Evolutionary conservation across 257 asterid species (phyloP), one percentile per base, ranked within the genome.

Genomic region (Coffea canephora): DNA sequence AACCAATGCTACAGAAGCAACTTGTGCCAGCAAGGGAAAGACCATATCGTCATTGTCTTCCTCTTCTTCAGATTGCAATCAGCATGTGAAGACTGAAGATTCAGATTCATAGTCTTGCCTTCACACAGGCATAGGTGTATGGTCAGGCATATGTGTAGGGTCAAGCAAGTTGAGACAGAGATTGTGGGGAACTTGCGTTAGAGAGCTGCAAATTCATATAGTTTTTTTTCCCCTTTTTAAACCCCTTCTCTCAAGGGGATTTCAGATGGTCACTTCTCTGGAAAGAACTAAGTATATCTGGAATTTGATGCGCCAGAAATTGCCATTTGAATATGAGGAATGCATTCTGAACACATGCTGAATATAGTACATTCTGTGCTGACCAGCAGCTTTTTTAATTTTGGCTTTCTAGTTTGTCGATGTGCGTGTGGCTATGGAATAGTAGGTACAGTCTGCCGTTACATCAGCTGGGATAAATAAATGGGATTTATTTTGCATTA

Each of bases 11-110:
- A 82, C 87, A 61, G 76, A 74, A 54, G 88, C 73, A 70, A 72
- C 85, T 70, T 84, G 89, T 72, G 91, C 85, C 83, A 19, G 78
- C 76, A 89, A 89, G 84, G 94, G 92, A 75, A 93, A 93, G 88
- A 70, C 86, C 14, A 86, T 84, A 66, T 68, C 85, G 0, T 75
- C 90, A 1, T 82, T 87, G 48, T 84, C 91, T 81, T 85, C 87
- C n/a, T 85, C 92, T 3, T 80, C 85, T 50, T 50, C 81, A 5
- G 89, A 75, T 78, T 73, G 78, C 73, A 75, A 78, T 46, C 76
- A 71, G 80, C 70, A 82, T 75, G 76, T 62, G 72, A 64, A 54
- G 78, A 80, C 71, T 21, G 57, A 52, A 87, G 83, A 84, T 50
- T 27, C 16, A 69, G 50, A 36, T 43, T 77, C 36, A 0, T 80